Evolutionary conservation across 805 yeast genomes (phyloP).

Genomic region (Candida hispaniensis): DNA sequence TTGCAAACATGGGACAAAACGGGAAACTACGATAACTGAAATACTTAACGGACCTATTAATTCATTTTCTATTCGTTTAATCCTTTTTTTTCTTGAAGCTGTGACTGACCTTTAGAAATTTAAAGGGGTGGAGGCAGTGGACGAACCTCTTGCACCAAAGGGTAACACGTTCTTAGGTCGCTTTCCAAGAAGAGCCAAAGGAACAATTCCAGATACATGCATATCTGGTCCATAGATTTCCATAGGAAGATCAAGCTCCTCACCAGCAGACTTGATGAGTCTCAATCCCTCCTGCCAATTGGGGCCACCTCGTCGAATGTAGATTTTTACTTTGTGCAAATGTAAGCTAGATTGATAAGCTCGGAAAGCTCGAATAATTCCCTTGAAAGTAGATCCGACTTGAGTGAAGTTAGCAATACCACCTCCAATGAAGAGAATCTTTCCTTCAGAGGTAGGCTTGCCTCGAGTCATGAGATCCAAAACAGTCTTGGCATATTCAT

Average conservation of each 20-base stretch:
- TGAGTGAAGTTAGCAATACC: constrained; percentile 41
- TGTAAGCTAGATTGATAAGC: constrained; percentile 32
- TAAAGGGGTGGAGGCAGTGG: constrained; percentile 25
- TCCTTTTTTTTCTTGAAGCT: background rate
- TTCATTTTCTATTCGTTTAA: too few relatives aligned
- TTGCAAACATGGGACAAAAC: too few relatives aligned
- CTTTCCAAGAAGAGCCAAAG: constrained; percentile 34
- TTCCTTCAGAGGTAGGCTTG: constrained; percentile 30
- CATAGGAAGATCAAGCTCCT: constrained; percentile 37
- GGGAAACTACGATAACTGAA: too few relatives aligned
- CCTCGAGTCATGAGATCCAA: constrained; percentile 38
- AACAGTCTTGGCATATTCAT: constrained; percentile 39
- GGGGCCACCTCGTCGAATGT: constrained; percentile 39
- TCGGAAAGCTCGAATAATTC: constrained; percentile 39
- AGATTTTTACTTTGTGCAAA: constrained; percentile 34
- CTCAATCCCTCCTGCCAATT: constrained; percentile 42
- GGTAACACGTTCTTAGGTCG: constrained; percentile 33
- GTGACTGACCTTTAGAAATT: constrained; percentile 16
- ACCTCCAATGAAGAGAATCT: constrained; percentile 37
- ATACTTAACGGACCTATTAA: background rate
- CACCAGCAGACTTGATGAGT: constrained; percentile 35
- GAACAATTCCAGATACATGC: constrained; percentile 40
- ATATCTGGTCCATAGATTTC: constrained; percentile 42
- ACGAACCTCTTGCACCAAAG: constrained; percentile 30
- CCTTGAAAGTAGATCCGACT: constrained; percentile 40